phyloP scores from a whole-genome alignment of 2,329 filamentous ascomycete species.

The Atkinsonella texensis region DNA sequence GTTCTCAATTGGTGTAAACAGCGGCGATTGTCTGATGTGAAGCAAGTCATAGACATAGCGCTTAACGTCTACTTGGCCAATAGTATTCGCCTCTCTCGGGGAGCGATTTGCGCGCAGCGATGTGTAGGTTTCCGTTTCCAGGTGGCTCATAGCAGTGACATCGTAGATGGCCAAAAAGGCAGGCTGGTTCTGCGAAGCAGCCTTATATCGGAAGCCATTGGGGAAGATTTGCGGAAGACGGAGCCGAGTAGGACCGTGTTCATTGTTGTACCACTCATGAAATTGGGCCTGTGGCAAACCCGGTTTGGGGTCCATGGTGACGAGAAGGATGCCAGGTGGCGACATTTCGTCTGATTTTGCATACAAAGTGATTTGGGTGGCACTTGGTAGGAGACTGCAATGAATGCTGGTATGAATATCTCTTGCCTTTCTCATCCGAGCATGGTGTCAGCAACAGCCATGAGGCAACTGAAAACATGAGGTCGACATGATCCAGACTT shows the following conservation, averaged over 20 bases:
- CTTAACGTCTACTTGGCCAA: conserved; percentile 49
- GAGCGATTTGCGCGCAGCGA: conserved; percentile 47
- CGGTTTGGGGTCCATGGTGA: conserved; percentile 71
- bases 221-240: conserved; percentile 60
- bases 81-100: conserved; percentile 39
- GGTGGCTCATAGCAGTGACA: conserved; percentile 58
- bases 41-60: conserved; percentile 60
- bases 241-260: conserved; percentile 73
- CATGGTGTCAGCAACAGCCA: too few relatives aligned
- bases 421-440: too few relatives aligned
- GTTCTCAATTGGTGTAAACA: conserved; percentile 49
- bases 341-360: conserved; percentile 15
- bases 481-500: neutral
- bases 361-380: neutral
- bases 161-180: conserved; percentile 75
- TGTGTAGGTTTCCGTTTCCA: conserved; percentile 60
- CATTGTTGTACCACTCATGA: conserved; percentile 91
- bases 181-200: conserved; percentile 49
- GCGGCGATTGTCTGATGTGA: conserved; percentile 38
- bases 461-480: neutral
- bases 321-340: conserved; percentile 61
- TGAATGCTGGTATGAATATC: too few relatives aligned
- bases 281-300: conserved; percentile 57
- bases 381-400: neutral
- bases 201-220: conserved; percentile 71